Evolutionary conservation across 164 flowering plant species (phyloP), one percentile per base, ranked within the genome.

Genomic region (Saururus chinensis): DNA sequence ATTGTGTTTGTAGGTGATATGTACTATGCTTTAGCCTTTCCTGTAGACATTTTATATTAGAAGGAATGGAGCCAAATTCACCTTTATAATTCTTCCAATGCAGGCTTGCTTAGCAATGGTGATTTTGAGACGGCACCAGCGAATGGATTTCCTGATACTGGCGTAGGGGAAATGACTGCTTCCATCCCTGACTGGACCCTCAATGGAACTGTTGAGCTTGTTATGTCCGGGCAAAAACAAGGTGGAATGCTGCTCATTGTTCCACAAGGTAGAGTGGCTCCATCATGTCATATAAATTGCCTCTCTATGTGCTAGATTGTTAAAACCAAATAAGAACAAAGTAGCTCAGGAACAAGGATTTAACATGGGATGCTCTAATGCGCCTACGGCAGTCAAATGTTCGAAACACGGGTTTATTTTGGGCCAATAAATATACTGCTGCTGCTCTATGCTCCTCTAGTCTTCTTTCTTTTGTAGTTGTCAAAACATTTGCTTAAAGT

Each of bases 171-270:
- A 1, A 87, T 82, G 8, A 72, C 81, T n/a, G 64, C 64, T 7
- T 59, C 68, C 9, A 71, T 93, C 60, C 96, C 96, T 16, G 73
- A 79, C 62, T 93, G 97, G 99, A 77, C 70, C 57, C 23, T 76
- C 49, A 85, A 80, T 70, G 99, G 99, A 61, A 85, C 86, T 9
- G 96, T 93, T 1, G 99, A 93, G 79, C 67, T 88, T 30, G 87
- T 93, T 10, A 71, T 77, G 45, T 73, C 92, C 0, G 95, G 95
- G 52, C 81, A 93, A 61, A 87, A 74, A 37, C 97, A 90, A 74
- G 97, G 97, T 9, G 95, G 86, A 41, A 93, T 93, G 99, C 84
- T 93, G 76, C 83, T 93, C 53, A 84, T 93, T 68, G 92, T 93
- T 19, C 99, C 96, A 30, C 54, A 57, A 56, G 67, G 67, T 57